Evolutionary conservation across 139 green algal genomes (phyloP).

Genomic region (Coelastrella sp.): DNA sequence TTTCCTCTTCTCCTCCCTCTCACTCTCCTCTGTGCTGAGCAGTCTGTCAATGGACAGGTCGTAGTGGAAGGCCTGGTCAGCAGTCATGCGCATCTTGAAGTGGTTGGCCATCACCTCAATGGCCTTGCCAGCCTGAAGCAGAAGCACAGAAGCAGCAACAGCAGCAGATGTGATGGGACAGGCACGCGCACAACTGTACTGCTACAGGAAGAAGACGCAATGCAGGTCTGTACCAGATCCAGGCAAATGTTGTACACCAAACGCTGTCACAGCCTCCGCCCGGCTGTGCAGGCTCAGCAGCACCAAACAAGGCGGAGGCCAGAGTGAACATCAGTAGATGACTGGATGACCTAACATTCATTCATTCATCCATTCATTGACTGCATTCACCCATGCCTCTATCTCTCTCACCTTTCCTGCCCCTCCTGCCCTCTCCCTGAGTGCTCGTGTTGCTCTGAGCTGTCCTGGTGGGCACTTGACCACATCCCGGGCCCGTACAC

Average conservation of each 20-base stretch:
- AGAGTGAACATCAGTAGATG: too few relatives aligned
- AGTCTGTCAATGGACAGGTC: slow-evolving; percentile 39
- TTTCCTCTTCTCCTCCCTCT: not conserved
- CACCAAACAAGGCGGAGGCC: too few relatives aligned
- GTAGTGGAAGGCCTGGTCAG: slow-evolving; percentile 49
- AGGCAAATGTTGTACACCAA: too few relatives aligned
- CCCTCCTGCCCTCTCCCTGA: not conserved
- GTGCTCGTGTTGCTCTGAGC: not conserved
- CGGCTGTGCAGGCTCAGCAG: too few relatives aligned
- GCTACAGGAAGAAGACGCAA: too few relatives aligned
- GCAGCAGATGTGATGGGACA: not conserved
- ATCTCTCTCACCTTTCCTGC: not conserved
- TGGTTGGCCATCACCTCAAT: slow-evolving; percentile 25
- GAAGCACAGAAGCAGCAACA: not conserved
- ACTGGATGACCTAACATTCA: too few relatives aligned
- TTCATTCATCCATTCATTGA: too few relatives aligned
- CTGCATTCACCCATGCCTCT: too few relatives aligned
- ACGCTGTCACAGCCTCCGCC: too few relatives aligned
- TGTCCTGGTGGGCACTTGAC: not conserved
- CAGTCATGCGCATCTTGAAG: slow-evolving; percentile 32
- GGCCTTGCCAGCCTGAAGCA: not conserved
- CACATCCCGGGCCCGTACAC: not conserved
- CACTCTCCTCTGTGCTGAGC: slow-evolving; percentile 10
- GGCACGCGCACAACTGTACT: too few relatives aligned
- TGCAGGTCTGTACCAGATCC: too few relatives aligned